These are phyloP conservation scores for Candida pseudoviswanathii DNA, from an alignment of 1,139 yeast genomes.

Conservation along the genomic window DNA sequence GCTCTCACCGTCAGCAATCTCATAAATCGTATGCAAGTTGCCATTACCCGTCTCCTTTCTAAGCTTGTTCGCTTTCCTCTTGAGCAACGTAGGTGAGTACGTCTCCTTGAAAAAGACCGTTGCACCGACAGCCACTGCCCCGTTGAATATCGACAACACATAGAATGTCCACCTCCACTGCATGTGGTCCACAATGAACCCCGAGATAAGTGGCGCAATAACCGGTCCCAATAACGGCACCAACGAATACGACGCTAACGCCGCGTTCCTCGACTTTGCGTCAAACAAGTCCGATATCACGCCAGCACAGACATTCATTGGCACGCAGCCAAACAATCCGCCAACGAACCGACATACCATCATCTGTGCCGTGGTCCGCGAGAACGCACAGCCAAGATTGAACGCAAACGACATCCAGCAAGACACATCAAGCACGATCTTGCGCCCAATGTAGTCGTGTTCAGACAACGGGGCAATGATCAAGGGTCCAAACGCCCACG, in stretches of 20 bases:
- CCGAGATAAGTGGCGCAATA: constrained; percentile 60
- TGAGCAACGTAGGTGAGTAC: constrained; percentile 41
- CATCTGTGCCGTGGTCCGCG: constrained; percentile 41
- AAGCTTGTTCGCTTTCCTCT: constrained; percentile 31
- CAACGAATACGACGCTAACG: constrained; percentile 45
- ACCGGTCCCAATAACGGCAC: constrained; percentile 62
- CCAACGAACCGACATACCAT: constrained; percentile 43
- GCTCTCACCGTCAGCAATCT: constrained; percentile 41
- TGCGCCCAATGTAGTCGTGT: constrained; percentile 44
- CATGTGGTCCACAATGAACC: constrained; percentile 51
- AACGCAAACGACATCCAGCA: constrained; percentile 39
- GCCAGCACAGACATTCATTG: constrained; percentile 49
- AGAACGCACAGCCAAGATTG: constrained; percentile 45
- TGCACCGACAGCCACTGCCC: constrained; percentile 38
- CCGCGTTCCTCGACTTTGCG: constrained; percentile 38
- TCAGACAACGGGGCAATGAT: constrained; percentile 49
- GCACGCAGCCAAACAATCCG: constrained; percentile 45
- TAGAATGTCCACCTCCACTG: constrained; percentile 50
- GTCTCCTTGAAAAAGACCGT: constrained; percentile 42
- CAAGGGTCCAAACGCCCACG: constrained; percentile 52
- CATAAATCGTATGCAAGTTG: constrained; percentile 46
- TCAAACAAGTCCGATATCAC: constrained; percentile 42
- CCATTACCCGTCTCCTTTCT: constrained; percentile 39
- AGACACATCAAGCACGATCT: constrained; percentile 39
- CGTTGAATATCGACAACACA: constrained; percentile 45